Evolutionary conservation across 495 filamentous ascomycete species (phyloP).

Genomic region (Penicillium goetzii): DNA sequence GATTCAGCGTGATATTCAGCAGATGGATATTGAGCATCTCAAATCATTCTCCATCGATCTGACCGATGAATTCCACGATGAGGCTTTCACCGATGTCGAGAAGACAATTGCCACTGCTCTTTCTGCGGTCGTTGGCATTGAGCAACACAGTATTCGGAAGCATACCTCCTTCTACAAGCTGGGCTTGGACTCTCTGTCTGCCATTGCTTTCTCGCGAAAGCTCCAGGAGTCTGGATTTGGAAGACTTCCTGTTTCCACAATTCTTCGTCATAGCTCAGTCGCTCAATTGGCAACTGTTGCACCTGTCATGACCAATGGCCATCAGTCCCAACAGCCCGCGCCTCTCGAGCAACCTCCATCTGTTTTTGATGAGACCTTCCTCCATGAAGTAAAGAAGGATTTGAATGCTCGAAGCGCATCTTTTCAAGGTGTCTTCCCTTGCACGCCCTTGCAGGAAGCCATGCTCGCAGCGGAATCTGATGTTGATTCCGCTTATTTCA

Average conservation of each 20-base stretch:
- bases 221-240: slow-evolving; percentile 46
- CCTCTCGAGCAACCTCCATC: not conserved
- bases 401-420: slow-evolving; percentile 31
- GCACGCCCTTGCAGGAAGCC: slow-evolving; percentile 79
- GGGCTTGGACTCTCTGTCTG: slow-evolving; percentile 81
- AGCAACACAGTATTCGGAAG: slow-evolving; percentile 46
- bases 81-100: slow-evolving; percentile 44
- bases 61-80: slow-evolving; percentile 21
- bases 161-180: slow-evolving; percentile 63
- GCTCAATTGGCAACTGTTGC: slow-evolving; percentile 54
- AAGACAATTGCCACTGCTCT: slow-evolving; percentile 54
- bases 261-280: slow-evolving; percentile 65
- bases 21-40: slow-evolving; percentile 27
- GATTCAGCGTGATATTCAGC: slow-evolving; percentile 40
- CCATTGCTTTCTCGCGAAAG: slow-evolving; percentile 64
- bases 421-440: slow-evolving; percentile 66
- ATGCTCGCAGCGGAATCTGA: slow-evolving; percentile 66
- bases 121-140: slow-evolving; percentile 48
- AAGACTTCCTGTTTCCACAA: slow-evolving; percentile 60
- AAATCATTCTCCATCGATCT: slow-evolving; percentile 31
- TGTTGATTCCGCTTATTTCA: slow-evolving; percentile 53
- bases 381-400: slow-evolving; percentile 20
- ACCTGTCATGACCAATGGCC: slow-evolving; percentile 7
- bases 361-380: slow-evolving; percentile 20
- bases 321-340: slow-evolving; percentile 5